Evolutionary conservation across 2,329 filamentous ascomycete species (phyloP).

Genomic region (Mariannaea elegans): DNA sequence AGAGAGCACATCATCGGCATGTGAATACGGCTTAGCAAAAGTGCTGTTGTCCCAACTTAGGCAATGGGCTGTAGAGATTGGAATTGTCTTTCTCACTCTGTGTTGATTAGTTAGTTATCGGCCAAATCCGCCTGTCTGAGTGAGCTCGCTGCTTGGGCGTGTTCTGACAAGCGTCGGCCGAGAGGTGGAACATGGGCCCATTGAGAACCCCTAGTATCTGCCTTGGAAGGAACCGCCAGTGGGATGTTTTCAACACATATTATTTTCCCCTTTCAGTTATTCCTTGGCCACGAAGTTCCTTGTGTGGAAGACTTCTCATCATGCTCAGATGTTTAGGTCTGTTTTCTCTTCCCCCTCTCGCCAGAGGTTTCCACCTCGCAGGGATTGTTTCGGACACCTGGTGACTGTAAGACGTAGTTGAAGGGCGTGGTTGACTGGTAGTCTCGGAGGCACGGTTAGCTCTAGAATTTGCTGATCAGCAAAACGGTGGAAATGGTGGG

Average conservation of each 20-base stretch:
- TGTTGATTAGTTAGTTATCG: not conserved
- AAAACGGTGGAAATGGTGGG: slow-evolving; percentile 2
- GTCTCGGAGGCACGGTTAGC: slow-evolving; percentile 1
- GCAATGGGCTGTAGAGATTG: slow-evolving; percentile 3
- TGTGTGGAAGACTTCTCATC: not conserved
- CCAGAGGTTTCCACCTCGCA: not conserved
- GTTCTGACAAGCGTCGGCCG: slow-evolving; percentile 32
- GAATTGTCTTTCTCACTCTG: not conserved
- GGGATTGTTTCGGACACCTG: slow-evolving; percentile 3
- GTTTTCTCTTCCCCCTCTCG: not conserved
- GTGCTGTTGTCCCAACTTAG: not conserved
- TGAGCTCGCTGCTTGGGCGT: not conserved
- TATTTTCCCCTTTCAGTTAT: not conserved
- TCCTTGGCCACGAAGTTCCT: not conserved
- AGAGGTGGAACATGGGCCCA: slow-evolving; percentile 27
- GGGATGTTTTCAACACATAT: slow-evolving; percentile 4
- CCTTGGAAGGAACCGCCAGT: not conserved
- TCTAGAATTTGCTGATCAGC: not conserved
- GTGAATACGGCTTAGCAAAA: not conserved
- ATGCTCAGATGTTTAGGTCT: not conserved
- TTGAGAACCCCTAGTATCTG: not conserved
- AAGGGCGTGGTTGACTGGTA: slow-evolving; percentile 12
- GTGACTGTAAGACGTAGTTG: not conserved
- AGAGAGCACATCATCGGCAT: too few species aligned
- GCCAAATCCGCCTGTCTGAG: not conserved